These are phyloP conservation scores for Leucocoprinus birnbaumii DNA, from an alignment of 768 basidiomycete genomes.

Conservation along the genomic window DNA sequence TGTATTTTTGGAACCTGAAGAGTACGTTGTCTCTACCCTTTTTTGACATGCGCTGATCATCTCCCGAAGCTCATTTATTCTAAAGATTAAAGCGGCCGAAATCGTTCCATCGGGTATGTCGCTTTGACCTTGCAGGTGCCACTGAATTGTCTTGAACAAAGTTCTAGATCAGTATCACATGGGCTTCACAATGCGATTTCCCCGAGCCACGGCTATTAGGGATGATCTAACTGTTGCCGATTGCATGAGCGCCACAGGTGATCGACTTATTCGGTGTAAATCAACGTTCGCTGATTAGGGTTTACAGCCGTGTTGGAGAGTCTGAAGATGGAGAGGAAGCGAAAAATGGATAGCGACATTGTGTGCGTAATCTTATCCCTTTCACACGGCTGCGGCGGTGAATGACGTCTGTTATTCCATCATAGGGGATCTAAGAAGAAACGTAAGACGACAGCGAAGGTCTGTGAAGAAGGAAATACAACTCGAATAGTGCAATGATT, in stretches of 20 bases:
- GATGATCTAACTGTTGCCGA: constrained; percentile 74
- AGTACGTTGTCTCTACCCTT: constrained; percentile 45
- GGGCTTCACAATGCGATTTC: constrained; percentile 92
- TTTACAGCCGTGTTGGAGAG: constrained; percentile 55
- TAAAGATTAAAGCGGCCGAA: constrained; percentile 93
- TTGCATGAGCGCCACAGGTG: constrained; percentile 71
- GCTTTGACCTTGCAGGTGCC: neutral
- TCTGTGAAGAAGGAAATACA: constrained; percentile 17
- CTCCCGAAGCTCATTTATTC: constrained; percentile 78
- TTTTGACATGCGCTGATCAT: neutral
- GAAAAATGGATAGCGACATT: constrained; percentile 65
- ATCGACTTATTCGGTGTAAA: neutral
- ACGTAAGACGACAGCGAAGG: constrained; percentile 50
- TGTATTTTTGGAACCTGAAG: constrained; percentile 83
- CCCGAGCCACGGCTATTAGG: constrained; percentile 76
- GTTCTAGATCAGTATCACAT: constrained; percentile 76
- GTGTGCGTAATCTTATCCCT: constrained; percentile 32
- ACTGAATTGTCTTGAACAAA: constrained; percentile 6
- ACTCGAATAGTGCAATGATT: neutral
- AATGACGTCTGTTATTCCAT: neutral
- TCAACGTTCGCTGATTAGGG: neutral
- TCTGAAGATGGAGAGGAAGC: constrained; percentile 63
- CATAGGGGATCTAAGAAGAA: constrained; percentile 51
- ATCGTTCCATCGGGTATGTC: constrained; percentile 68
- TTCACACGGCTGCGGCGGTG: neutral